Conservation (phyloP, 306 rosid species). For the Begonia masoniana region DNA sequence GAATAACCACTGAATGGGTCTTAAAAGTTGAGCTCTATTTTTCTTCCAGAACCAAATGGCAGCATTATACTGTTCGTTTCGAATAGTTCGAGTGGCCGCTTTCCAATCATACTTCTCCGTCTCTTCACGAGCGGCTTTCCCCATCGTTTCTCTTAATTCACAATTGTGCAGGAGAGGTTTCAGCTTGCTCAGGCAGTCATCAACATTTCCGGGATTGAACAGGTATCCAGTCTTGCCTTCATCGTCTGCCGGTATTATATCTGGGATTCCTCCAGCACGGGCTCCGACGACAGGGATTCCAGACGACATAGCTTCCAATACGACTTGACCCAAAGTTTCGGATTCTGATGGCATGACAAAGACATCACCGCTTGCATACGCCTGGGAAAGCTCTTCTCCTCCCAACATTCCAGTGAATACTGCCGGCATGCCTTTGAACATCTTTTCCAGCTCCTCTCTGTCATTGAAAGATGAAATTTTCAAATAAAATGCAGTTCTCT, state of each 20-base stretch:
- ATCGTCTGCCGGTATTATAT: constrained; percentile 73
- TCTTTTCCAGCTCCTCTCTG: constrained; percentile 83
- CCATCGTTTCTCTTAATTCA: constrained; percentile 63
- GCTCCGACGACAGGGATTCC: constrained; percentile 95
- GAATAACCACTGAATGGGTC: constrained; percentile 70
- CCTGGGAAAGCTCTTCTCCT: constrained; percentile 94
- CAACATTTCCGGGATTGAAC: constrained; percentile 49
- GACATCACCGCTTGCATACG: constrained; percentile 91
- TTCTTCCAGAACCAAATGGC: constrained; percentile 98
- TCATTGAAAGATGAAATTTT: constrained; percentile 12
- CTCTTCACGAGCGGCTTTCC: constrained; percentile 72
- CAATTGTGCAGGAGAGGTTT: constrained; percentile 45
- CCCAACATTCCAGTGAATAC: constrained; percentile 92
- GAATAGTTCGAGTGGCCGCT: constrained; percentile 69
- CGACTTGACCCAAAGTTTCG: constrained; percentile 91
- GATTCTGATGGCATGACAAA: constrained; percentile 98
- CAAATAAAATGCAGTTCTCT: neutral
- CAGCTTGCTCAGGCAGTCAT: constrained; percentile 78
- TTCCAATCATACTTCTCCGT: constrained; percentile 92
- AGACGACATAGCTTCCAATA: constrained; percentile 93
- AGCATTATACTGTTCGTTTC: constrained; percentile 78
- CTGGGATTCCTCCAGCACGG: constrained; percentile 93
- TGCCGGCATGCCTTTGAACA: constrained; percentile 84
- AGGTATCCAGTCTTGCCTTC: constrained; percentile 80
- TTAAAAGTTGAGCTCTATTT: constrained; percentile 50